Conservation (phyloP, 2,329 filamentous ascomycete genomes). For the Phaeophleospora eucalypticola region DNA sequence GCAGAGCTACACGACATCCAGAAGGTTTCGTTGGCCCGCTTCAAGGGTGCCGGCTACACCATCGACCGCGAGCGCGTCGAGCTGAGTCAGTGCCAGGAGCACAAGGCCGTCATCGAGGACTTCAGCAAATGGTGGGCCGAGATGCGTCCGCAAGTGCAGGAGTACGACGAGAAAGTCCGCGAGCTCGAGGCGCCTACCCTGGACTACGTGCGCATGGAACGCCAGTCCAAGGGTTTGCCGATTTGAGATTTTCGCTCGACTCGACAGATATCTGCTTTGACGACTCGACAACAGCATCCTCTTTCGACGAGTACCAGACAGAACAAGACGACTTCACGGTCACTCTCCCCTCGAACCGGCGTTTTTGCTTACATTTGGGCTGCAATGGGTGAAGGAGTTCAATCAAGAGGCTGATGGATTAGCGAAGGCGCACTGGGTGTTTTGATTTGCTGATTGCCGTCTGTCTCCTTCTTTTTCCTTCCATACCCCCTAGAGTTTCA, state of each 20-base stretch:
- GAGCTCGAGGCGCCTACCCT: slow-evolving; percentile 17
- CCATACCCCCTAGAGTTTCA: slow-evolving; percentile 1
- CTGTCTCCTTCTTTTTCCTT: background rate
- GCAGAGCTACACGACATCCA: slow-evolving; percentile 36
- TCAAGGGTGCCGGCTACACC: slow-evolving; percentile 36
- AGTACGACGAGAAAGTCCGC: slow-evolving; percentile 28
- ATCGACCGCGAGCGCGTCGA: slow-evolving; percentile 27
- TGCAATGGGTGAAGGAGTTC: background rate
- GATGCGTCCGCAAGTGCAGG: slow-evolving; percentile 32
- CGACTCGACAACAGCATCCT: background rate
- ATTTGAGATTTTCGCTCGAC: background rate
- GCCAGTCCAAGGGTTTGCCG: slow-evolving; percentile 13
- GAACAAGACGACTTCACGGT: background rate
- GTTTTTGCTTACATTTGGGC: background rate
- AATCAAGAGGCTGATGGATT: background rate
- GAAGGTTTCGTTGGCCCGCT: slow-evolving; percentile 37
- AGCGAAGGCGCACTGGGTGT: slow-evolving; percentile 3
- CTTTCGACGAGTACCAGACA: background rate
- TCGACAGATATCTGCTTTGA: background rate
- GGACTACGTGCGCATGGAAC: slow-evolving; percentile 18
- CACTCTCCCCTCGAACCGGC: no score
- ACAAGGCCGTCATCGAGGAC: slow-evolving; percentile 26
- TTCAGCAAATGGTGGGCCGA: slow-evolving; percentile 40
- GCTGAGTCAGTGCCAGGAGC: slow-evolving; percentile 14
- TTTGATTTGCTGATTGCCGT: background rate